These are phyloP conservation scores for Vanilla planifolia DNA, from an alignment of 106 monocot genomes.

Conservation along the genomic window DNA sequence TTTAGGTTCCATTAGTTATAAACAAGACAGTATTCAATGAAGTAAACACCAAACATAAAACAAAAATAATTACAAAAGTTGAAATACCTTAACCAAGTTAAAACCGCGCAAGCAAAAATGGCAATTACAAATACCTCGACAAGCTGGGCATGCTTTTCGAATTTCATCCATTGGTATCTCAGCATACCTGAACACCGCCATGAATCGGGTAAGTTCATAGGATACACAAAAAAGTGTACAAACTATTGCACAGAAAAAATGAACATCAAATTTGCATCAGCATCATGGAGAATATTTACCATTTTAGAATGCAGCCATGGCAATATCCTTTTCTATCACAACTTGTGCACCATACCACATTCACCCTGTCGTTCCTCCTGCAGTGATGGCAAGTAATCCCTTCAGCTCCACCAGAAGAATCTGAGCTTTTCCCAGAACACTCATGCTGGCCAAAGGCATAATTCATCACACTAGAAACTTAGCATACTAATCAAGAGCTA, in stretches of 20 bases:
- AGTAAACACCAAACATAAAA: neutral
- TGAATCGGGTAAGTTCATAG: neutral
- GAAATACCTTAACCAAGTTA: slow-evolving; percentile 74
- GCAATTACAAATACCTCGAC: slow-evolving; percentile 89
- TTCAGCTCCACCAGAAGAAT: slow-evolving; percentile 37
- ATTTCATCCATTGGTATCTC: slow-evolving; percentile 76
- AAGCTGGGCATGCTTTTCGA: slow-evolving; percentile 70
- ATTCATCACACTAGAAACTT: neutral
- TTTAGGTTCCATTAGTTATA: neutral
- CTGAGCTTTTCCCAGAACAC: slow-evolving; percentile 37
- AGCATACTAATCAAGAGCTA: neutral
- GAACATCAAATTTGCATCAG: neutral
- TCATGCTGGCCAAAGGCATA: slow-evolving; percentile 23
- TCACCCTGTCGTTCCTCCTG: slow-evolving; percentile 40
- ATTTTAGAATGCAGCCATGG: slow-evolving; percentile 53
- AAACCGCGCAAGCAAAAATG: slow-evolving; percentile 61
- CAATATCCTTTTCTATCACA: slow-evolving; percentile 85
- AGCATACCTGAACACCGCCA: slow-evolving; percentile 40
- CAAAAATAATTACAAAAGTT: neutral
- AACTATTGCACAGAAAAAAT: slow-evolving; percentile 2
- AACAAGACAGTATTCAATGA: neutral
- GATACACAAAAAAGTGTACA: neutral
- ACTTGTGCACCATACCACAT: slow-evolving; percentile 56
- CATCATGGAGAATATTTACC: slow-evolving; percentile 30
- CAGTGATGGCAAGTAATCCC: slow-evolving; percentile 84